Conservation (phyloP, 2,329 filamentous ascomycete species). For the Diaporthe australafricana region DNA sequence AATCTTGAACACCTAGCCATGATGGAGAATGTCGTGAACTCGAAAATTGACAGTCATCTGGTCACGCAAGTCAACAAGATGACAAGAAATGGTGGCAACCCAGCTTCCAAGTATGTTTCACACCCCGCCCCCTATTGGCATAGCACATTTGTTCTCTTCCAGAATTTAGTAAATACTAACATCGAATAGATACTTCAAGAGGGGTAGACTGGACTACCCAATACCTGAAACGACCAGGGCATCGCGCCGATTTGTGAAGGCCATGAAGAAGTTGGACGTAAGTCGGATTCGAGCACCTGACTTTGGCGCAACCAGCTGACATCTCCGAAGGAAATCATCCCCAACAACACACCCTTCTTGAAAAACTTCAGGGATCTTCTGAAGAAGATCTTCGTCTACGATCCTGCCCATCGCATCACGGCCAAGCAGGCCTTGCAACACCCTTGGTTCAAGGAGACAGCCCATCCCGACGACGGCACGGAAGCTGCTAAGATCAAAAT, state of each 20-base stretch:
- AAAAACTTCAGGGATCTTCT: conserved; percentile 73
- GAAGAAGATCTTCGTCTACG: conserved; percentile 76
- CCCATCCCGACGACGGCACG: conserved; percentile 74
- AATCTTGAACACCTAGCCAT: conserved; percentile 80
- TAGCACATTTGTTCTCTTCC: no score
- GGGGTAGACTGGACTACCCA: conserved; percentile 74
- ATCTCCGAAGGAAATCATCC: conserved; percentile 70
- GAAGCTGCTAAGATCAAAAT: conserved; percentile 74
- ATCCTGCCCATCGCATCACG: conserved; percentile 73
- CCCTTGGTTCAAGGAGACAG: conserved; percentile 75
- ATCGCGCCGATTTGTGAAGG: conserved; percentile 75
- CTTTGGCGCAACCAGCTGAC: conserved; percentile 38
- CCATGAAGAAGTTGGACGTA: conserved; percentile 77
- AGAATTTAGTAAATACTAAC: conserved; percentile 43
- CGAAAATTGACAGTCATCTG: conserved; percentile 68
- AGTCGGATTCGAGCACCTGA: conserved; percentile 42
- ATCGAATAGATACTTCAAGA: conserved; percentile 71
- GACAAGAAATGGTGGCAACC: conserved; percentile 67
- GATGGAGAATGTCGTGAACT: conserved; percentile 77
- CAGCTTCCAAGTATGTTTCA: conserved; percentile 69
- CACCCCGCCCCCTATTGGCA: neutral
- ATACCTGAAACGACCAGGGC: conserved; percentile 72
- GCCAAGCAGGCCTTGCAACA: conserved; percentile 75
- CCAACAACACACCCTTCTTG: conserved; percentile 68
- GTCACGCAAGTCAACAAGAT: conserved; percentile 69